Base-by-base conservation (phyloP, 225 moss, liverwort and hornwort genomes). In the Marchantia paleacea region DNA sequence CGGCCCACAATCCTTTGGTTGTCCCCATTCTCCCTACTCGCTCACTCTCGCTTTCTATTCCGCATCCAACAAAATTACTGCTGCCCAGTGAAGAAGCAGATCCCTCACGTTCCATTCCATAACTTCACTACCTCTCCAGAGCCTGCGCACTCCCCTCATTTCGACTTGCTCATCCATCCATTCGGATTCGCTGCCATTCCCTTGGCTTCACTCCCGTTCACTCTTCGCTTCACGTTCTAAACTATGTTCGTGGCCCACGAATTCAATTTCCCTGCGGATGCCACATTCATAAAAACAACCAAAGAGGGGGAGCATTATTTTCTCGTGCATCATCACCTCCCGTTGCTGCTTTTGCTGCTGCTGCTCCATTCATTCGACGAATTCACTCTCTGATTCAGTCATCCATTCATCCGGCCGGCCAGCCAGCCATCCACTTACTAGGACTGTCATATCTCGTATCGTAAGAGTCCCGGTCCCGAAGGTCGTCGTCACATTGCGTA, bases 31-130 rank as follows among this genome's bases (percentile, higher is more conserved):
- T 64, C 51, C 51, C 65, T 19, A 50, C 51, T 50, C 29, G 5
- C 48, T 0, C 58, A 31, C 48, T 63, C n/a, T 7, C 47, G 10
- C 63, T 63, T 63, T 18, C 47, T 63, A 7, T 25, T 65, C 51
- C 24, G 20, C 51, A 62, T 76, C 55, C 25, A 15, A 55, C 25
- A 55, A 74, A 74, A 54, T 74, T 74, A 55, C 53, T 3, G 2
- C 39, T 39, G 54, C 74, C 54, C 54, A 28, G 26, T 53, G 26
- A 26, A 29, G 26, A 26, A 29, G 28, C 26, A 74, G 74, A 74
- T 74, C 75, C 31, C 29, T 60, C 60, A 10, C 58, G 20, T n/a
- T 76, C 12, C 75, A 58, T 76, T 58, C 60, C 54, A 76, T 60
- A 16, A 61, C 57, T 76, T 39, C 55, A 52, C 75, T 30, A 53